Evolutionary conservation across 805 yeast species (phyloP), one percentile per base, ranked within the genome.

Genomic region (Barnettozyma pratensis): DNA sequence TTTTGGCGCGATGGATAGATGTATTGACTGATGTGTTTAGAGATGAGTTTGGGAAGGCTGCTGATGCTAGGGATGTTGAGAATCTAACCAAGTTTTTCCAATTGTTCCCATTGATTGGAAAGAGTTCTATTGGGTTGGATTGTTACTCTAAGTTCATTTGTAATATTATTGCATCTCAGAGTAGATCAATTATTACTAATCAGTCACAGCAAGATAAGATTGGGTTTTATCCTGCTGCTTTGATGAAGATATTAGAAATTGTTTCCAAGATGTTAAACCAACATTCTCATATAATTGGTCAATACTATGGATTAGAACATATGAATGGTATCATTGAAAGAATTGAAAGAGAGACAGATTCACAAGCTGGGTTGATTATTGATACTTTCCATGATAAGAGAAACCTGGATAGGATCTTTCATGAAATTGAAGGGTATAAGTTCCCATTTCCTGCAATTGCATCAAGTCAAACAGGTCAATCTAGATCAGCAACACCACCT

Each of bases 131-230:
- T 14, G 99, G 99, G 0, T 68, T 94, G 39, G 79, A 78, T 38
- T 81, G 88, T 54, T 94, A 94, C 65, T 85, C 97, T 14, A 80
- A 76, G 59, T 94, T 92, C 64, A 86, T 94, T 41, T 87, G 96
- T 63, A 80, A 83, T 50, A 86, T 91, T 47, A 83, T 94, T 34
- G 83, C 90, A 19, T 83, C 84, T 30, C 89, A 91, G 52, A 80
- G 89, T 50, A 78, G 96, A 49, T 72, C 74, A 37, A 72, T 90
- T 49, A 74, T 90, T 45, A 76, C 77, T 12, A 59, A 62, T 29
- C 71, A 69, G 34, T 63, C 72, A 14, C 73, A 67, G 45, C 68
- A 56, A 44, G 67, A 64, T 25, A 71, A 68, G 53, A 67, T 72
- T 39, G 87, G 77, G n/a, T 71, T 74, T 31, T 83, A 76, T 56